Conservation (phyloP, 208 protist genomes). For the Lotmaria passim region DNA sequence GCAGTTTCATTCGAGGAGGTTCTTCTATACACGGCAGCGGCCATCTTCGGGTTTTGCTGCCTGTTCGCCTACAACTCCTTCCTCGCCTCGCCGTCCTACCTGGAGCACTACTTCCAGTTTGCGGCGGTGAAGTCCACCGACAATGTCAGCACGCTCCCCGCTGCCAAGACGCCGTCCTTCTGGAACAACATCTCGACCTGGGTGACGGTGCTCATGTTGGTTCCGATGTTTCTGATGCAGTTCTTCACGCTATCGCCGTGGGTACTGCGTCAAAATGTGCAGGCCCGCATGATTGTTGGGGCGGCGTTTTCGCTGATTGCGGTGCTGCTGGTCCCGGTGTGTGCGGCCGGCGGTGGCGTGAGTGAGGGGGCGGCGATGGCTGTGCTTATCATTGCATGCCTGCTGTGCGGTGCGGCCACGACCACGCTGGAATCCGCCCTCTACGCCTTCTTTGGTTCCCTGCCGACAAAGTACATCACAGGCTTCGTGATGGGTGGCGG, state of each 20-base stretch:
- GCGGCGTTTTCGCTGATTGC: constrained; percentile 30
- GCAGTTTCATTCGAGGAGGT: constrained; percentile 13
- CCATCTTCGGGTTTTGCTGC: constrained; percentile 42
- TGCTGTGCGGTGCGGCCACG: constrained; percentile 37
- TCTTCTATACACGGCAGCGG: constrained; percentile 29
- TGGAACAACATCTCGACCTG: constrained; percentile 48
- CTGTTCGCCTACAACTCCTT: constrained; percentile 61
- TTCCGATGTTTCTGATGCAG: constrained; percentile 51
- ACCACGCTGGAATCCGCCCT: constrained; percentile 37
- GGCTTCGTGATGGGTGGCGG: constrained; percentile 48
- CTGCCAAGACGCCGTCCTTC: constrained; percentile 29
- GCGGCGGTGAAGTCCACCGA: constrained; percentile 46
- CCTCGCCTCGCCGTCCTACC: constrained; percentile 50
- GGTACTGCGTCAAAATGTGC: constrained; percentile 42
- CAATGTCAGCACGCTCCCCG: constrained; percentile 39
- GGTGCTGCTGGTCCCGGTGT: constrained; percentile 43
- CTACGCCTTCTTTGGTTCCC: constrained; percentile 42
- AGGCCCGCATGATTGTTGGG: constrained; percentile 40
- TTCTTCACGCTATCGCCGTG: constrained; percentile 41
- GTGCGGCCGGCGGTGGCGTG: constrained; percentile 37
- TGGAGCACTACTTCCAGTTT: constrained; percentile 58
- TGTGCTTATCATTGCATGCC: constrained; percentile 38
- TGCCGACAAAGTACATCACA: constrained; percentile 45
- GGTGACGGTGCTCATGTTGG: constrained; percentile 48
- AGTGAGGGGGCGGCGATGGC: constrained; percentile 36